Evolutionary conservation across 352 stramenopile species (phyloP).

Genomic region (Phytophthora citricola): DNA sequence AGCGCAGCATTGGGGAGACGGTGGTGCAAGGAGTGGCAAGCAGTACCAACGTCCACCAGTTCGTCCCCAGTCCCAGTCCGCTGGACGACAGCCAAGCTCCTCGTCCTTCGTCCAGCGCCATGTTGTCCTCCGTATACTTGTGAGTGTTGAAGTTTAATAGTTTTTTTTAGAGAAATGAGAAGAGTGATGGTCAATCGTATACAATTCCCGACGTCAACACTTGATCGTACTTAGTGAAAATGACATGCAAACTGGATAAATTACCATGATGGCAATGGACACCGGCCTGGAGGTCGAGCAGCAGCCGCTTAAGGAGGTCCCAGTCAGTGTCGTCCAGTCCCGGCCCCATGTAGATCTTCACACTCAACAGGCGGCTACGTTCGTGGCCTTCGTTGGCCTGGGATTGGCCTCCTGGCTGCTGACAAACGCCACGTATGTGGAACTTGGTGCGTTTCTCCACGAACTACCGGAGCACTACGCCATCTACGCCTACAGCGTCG

Average conservation of each 20-base stretch:
- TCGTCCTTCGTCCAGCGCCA: constrained; percentile 22
- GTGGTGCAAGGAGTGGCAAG: constrained; percentile 20
- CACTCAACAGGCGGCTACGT: constrained; percentile 36
- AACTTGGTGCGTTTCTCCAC: constrained; percentile 63
- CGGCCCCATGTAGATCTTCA: neutral
- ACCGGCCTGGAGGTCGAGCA: neutral
- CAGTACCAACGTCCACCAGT: neutral
- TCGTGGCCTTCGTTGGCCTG: constrained; percentile 63
- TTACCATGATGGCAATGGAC: neutral
- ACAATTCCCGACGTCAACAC: no score
- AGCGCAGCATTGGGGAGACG: constrained; percentile 53
- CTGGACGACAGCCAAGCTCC: constrained; percentile 21
- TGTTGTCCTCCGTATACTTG: constrained; percentile 32
- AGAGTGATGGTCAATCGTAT: no score
- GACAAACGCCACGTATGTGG: constrained; percentile 70
- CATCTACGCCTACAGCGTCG: constrained; percentile 78
- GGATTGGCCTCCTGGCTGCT: constrained; percentile 72
- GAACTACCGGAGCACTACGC: constrained; percentile 67
- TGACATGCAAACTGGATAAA: no score
- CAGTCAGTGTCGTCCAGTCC: neutral
- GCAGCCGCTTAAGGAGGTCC: neutral
- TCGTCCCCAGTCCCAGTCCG: constrained; percentile 11
- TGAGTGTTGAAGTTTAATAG: constrained; percentile 4
- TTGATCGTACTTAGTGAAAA: no score
- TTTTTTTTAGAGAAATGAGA: no score